A percentile compares a stretch with the other conserved stretches of the same genome.
These are phyloP conservation scores for Stropharia rugosoannulata DNA, from an alignment of 768 basidiomycete species.

Conservation along the genomic window DNA sequence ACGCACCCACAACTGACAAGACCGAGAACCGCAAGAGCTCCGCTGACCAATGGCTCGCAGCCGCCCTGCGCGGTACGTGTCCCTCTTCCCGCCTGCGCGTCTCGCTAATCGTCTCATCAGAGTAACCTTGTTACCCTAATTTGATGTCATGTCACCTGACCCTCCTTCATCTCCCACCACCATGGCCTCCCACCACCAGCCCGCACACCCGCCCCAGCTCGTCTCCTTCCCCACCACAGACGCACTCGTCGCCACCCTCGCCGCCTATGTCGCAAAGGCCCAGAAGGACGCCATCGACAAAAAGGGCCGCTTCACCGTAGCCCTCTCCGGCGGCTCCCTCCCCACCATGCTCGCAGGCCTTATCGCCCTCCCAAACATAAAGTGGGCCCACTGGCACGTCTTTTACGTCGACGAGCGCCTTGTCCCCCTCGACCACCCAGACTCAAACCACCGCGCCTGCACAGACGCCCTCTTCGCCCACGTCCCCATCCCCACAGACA, in stretches of 20 bases:
- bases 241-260: constrained; percentile 64
- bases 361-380: constrained; percentile 58
- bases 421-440: constrained; percentile 89
- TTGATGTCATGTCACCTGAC: constrained; percentile 19
- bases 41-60: constrained; percentile 30
- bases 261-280: constrained; percentile 79
- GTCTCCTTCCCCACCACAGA: constrained; percentile 62
- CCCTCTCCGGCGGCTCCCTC: constrained; percentile 91
- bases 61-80: too few species aligned
- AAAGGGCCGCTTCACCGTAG: constrained; percentile 88
- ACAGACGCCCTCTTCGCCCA: constrained; percentile 72
- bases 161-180: constrained; percentile 11
- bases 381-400: constrained; percentile 98
- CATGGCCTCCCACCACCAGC: constrained; percentile 43
- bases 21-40: constrained; percentile 18
- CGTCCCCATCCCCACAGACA: constrained; percentile 70
- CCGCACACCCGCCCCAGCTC: constrained; percentile 70
- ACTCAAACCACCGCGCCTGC: constrained; percentile 89
- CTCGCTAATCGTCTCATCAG: too few species aligned
- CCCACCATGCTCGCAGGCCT: constrained; percentile 80
- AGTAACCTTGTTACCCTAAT: too few species aligned
- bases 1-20: neutral
- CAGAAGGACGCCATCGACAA: constrained; percentile 89
- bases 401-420: constrained; percentile 97
- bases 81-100: too few species aligned